phyloP scores from a whole-genome alignment of 2,329 filamentous ascomycete genomes.

The Talaromyces sp. region DNA sequence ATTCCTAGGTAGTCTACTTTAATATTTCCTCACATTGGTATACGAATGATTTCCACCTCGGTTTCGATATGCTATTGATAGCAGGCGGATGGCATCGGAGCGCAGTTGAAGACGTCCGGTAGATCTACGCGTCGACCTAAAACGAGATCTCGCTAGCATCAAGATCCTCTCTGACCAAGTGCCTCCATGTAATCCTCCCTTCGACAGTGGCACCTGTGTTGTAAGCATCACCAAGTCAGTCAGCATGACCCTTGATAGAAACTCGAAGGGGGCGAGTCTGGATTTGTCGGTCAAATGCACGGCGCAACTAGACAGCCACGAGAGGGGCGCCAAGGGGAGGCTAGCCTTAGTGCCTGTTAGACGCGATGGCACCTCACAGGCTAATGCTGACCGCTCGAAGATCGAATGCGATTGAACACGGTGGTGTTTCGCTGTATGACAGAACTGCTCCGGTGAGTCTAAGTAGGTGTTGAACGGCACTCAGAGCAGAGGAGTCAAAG shows the following conservation, averaged over 20 bases:
- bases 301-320: constrained; percentile 14
- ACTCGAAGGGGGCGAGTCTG: background rate
- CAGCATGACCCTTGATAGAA: background rate
- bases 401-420: background rate
- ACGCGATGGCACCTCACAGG: constrained; percentile 9
- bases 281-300: background rate
- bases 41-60: background rate
- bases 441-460: background rate
- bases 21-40: background rate
- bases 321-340: constrained; percentile 19
- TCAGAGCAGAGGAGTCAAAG: background rate
- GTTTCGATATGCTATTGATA: too few species aligned
- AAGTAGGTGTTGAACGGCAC: too few species aligned
- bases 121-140: background rate
- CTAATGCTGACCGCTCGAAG: background rate
- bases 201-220: background rate
- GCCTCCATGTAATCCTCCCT: background rate
- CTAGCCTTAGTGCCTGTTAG: background rate
- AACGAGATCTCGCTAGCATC: background rate
- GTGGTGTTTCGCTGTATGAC: background rate
- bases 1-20: background rate
- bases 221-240: background rate
- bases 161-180: background rate
- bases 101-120: background rate
- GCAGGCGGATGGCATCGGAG: too few species aligned